These are phyloP conservation scores for Pterula multifida DNA, from an alignment of 1,284 basidiomycete genomes.

Conservation along the genomic window DNA sequence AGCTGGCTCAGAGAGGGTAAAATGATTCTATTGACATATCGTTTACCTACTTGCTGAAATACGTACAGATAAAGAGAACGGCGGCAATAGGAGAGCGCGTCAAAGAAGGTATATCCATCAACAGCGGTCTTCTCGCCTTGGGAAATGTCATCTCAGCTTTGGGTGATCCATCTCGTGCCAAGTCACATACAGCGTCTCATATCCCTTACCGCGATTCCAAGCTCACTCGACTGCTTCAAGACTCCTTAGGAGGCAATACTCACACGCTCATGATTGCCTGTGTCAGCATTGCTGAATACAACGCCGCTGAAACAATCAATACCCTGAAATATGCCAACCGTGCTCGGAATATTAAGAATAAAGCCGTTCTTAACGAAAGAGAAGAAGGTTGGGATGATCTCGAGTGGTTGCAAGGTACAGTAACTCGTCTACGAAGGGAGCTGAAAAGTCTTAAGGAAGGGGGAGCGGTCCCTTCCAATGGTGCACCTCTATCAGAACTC, in stretches of 20 bases:
- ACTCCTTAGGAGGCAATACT: constrained; percentile 96
- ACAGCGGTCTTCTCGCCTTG: constrained; percentile 90
- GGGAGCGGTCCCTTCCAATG: constrained; percentile 20
- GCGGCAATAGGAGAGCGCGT: constrained; percentile 89
- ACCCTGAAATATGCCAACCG: constrained; percentile 98
- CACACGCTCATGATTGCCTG: constrained; percentile 99
- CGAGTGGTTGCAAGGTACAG: constrained; percentile 86
- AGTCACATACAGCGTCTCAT: constrained; percentile 68
- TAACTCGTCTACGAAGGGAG: constrained; percentile 79
- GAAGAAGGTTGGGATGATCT: constrained; percentile 99
- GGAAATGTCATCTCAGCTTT: constrained; percentile 98
- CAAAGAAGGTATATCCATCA: constrained; percentile 96
- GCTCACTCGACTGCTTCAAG: constrained; percentile 87
- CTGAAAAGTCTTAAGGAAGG: constrained; percentile 68
- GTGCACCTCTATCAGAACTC: constrained; percentile 20
- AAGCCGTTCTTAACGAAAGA: constrained; percentile 83
- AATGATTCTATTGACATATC: constrained; percentile 7
- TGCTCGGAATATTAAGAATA: constrained; percentile 95
- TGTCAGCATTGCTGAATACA: constrained; percentile 92
- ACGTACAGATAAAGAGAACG: constrained; percentile 72
- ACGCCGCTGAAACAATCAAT: constrained; percentile 89
- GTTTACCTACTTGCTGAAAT: background rate
- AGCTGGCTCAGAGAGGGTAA: constrained; percentile 88
- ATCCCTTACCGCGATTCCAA: constrained; percentile 97
- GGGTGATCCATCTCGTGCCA: constrained; percentile 81